These are phyloP conservation scores for Scutellaria minor DNA, from an alignment of 257 asterid genomes.

Conservation along the genomic window DNA sequence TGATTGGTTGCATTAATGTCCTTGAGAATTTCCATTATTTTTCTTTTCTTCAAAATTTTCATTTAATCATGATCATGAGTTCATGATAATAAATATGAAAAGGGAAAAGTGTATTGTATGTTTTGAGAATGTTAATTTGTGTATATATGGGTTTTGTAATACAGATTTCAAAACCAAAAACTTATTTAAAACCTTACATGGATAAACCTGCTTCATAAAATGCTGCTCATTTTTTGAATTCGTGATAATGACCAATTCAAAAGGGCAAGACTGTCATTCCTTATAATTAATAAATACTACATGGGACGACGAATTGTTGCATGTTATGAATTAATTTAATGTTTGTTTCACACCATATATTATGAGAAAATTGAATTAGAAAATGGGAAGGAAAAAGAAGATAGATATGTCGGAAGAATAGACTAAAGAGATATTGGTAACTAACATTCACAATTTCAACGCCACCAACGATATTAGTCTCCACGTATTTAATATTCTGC, in stretches of 20 bases:
- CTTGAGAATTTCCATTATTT: not conserved
- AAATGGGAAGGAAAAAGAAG: too few species aligned
- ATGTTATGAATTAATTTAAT: constrained; percentile 10
- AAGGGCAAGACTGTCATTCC: not conserved
- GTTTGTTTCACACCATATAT: constrained; percentile 6
- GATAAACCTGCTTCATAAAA: too few species aligned
- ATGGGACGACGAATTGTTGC: constrained; percentile 2
- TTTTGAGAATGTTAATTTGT: too few species aligned
- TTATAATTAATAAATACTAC: not conserved
- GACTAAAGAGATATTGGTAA: not conserved
- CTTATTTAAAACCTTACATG: too few species aligned
- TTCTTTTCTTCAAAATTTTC: too few species aligned
- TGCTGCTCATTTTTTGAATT: too few species aligned
- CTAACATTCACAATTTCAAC: constrained; percentile 10
- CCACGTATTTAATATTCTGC: not conserved
- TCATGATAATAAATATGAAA: too few species aligned
- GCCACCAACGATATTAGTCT: not conserved
- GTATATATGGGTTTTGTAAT: too few species aligned
- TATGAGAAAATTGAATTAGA: not conserved
- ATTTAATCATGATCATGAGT: too few species aligned
- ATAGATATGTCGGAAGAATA: constrained; percentile 19
- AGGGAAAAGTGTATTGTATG: too few species aligned
- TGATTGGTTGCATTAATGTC: not conserved
- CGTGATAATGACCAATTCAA: constrained; percentile 10
- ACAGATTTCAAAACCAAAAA: too few species aligned